These are phyloP conservation scores for Sungouiozyma intestinalis DNA, from an alignment of 805 yeast species.

Conservation along the genomic window DNA sequence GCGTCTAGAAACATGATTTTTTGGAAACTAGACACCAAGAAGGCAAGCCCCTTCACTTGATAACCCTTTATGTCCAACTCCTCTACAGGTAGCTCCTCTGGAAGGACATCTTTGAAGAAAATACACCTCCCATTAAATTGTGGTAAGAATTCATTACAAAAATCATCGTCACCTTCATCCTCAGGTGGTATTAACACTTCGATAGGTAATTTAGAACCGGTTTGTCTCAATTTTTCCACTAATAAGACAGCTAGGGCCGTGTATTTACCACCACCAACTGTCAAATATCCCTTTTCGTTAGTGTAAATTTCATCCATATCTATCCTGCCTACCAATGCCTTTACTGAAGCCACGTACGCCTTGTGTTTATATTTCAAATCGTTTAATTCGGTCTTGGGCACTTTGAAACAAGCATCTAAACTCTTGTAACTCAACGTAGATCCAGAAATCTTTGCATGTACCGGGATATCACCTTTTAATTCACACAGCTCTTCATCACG, in stretches of 20 bases:
- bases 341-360: slow-evolving; percentile 6
- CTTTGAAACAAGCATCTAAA: slow-evolving; percentile 12
- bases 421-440: slow-evolving; percentile 7
- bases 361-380: slow-evolving; percentile 10
- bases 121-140: slow-evolving; percentile 54
- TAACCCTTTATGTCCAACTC: slow-evolving; percentile 39
- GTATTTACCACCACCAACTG: slow-evolving; percentile 67
- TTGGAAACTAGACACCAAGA: slow-evolving; percentile 67
- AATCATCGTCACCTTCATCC: slow-evolving; percentile 60
- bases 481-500: slow-evolving; percentile 6
- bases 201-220: slow-evolving; percentile 62
- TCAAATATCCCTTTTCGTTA: slow-evolving; percentile 52
- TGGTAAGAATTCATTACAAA: slow-evolving; percentile 59
- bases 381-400: slow-evolving; percentile 7
- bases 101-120: slow-evolving; percentile 39
- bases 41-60: slow-evolving; percentile 63
- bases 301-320: slow-evolving; percentile 6
- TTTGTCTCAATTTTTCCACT: slow-evolving; percentile 44
- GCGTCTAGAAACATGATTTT: slow-evolving; percentile 66
- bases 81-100: slow-evolving; percentile 32
- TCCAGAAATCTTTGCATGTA: slow-evolving; percentile 2
- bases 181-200: slow-evolving; percentile 71
- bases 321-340: neutral
- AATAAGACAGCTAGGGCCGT: slow-evolving; percentile 53
- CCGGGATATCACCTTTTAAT: slow-evolving; percentile 5